A percentile compares a stretch with the other conserved stretches of the same genome.
Conservation (phyloP, 1,284 basidiomycete species). For the Rhodotorula sp. region DNA sequence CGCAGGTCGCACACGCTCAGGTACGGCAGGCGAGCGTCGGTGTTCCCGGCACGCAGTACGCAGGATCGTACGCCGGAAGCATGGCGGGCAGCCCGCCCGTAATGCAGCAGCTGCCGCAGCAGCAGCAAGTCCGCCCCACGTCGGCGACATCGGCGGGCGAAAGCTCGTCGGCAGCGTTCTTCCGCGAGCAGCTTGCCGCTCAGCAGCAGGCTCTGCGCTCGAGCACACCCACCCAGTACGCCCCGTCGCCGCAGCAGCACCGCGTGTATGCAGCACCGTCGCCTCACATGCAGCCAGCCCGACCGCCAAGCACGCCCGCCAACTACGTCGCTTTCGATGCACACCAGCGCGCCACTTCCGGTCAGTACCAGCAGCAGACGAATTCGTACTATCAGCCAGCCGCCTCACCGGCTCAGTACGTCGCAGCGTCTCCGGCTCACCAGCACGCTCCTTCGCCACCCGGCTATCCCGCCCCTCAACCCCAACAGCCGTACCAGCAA, state of each 20-base stretch:
- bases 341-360: constrained; percentile 17
- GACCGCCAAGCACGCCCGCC: not conserved
- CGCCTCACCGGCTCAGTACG: constrained; percentile 1
- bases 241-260: not conserved
- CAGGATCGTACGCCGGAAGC: constrained; percentile 18
- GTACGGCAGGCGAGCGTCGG: constrained; percentile 11
- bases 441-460: constrained; percentile 3
- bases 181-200: constrained; percentile 27
- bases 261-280: not conserved
- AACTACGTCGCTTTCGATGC: not conserved
- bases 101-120: not conserved
- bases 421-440: not conserved
- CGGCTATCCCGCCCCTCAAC: not conserved
- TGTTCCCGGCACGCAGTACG: constrained; percentile 6
- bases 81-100: constrained; percentile 25
- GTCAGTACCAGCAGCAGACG: not conserved
- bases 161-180: constrained; percentile 17
- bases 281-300: not conserved
- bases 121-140: constrained; percentile 4
- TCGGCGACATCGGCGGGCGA: constrained; percentile 9
- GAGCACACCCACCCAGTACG: not conserved
- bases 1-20: constrained; percentile 24
- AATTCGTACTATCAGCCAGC: constrained; percentile 1
- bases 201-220: constrained; percentile 1
- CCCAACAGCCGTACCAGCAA: constrained; percentile 6